Conservation (phyloP, 2,329 filamentous ascomycete genomes). For the Fusarium citri region DNA sequence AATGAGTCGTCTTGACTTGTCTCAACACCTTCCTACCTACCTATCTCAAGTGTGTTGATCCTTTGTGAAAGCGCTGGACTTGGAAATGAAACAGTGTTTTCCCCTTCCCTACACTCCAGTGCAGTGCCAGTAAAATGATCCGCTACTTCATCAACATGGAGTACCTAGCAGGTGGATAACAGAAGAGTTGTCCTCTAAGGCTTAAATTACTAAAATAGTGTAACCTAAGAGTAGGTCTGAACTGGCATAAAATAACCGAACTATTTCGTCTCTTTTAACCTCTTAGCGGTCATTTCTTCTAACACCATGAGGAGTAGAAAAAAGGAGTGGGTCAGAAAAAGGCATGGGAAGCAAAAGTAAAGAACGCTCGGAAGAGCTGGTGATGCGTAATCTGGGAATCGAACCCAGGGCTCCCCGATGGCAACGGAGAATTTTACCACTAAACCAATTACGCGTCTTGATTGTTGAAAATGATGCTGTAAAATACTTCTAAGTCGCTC, state of each 20-base stretch:
- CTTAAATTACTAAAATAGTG: too few relatives aligned
- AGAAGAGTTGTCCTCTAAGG: too few relatives aligned
- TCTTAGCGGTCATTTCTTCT: too few relatives aligned
- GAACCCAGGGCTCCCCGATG: constrained; percentile 10
- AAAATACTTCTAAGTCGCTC: accelerated
- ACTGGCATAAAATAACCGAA: too few relatives aligned
- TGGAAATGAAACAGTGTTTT: neutral
- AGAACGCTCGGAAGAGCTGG: too few relatives aligned
- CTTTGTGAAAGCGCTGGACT: neutral
- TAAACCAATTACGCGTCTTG: neutral
- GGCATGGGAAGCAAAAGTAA: neutral
- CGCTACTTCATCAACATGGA: neutral
- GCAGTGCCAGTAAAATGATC: neutral
- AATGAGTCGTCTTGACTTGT: neutral
- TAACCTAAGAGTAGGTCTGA: too few relatives aligned
- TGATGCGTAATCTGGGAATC: constrained; percentile 8
- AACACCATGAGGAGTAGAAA: too few relatives aligned
- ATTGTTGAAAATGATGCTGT: neutral
- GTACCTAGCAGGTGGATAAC: too few relatives aligned
- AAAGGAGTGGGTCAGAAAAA: neutral
- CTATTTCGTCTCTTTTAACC: too few relatives aligned
- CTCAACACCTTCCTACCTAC: neutral
- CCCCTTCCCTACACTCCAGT: neutral
- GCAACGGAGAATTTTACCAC: constrained; percentile 13
- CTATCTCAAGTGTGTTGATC: neutral